Conservation (phyloP, 805 yeast genomes). For the Ogataea henricii region DNA sequence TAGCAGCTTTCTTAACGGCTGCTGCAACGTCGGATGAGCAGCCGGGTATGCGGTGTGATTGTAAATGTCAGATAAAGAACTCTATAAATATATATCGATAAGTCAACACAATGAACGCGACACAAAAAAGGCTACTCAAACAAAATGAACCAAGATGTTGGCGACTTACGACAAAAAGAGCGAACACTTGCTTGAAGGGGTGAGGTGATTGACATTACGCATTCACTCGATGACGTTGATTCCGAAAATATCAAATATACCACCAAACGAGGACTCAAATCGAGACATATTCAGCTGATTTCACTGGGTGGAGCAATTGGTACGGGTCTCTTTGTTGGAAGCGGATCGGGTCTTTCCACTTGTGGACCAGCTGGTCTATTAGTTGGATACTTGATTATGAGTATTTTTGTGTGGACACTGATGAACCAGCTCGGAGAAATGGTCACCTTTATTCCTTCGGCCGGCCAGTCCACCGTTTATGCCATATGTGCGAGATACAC, state of each 20-base stretch:
- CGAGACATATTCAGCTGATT: constrained; percentile 59
- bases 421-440: constrained; percentile 69
- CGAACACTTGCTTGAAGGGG: neutral
- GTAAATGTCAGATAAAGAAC: too few species aligned
- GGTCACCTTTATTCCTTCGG: constrained; percentile 63
- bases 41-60: too few species aligned
- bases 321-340: constrained; percentile 55
- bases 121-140: too few species aligned
- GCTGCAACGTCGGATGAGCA: too few species aligned
- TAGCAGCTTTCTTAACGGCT: too few species aligned
- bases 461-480: constrained; percentile 68
- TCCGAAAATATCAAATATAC: neutral
- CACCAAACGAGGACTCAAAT: constrained; percentile 35
- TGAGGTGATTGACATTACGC: neutral
- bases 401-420: constrained; percentile 63
- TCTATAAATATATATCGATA: too few species aligned
- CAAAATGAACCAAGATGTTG: too few species aligned
- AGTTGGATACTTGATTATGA: constrained; percentile 62
- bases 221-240: neutral
- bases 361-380: constrained; percentile 49
- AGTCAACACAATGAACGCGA: too few species aligned
- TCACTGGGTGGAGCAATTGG: constrained; percentile 75
- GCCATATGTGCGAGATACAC: constrained; percentile 39
- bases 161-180: neutral
- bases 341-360: constrained; percentile 39